Conservation (phyloP, 768 basidiomycete species). For the Psilocybe subaeruginosa region DNA sequence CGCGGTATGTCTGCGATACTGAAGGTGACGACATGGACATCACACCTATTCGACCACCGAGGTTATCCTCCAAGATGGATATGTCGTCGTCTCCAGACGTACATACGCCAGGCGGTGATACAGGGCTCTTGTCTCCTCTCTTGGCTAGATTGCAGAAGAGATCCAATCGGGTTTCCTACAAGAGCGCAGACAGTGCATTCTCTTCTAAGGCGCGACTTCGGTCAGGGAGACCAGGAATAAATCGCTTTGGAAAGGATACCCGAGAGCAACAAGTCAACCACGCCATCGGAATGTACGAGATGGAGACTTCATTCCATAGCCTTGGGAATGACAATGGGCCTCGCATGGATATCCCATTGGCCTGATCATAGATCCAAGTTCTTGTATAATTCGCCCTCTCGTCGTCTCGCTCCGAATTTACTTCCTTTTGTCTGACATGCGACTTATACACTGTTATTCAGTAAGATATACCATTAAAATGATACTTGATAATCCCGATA, state of each 20-base stretch:
- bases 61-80: not conserved
- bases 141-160: not conserved
- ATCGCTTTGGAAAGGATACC: not conserved
- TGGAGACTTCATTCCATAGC: not conserved
- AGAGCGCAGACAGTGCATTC: not conserved
- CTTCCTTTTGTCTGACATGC: no score
- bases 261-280: not conserved
- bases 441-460: no score
- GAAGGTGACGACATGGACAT: constrained; percentile 2
- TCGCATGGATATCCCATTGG: not conserved
- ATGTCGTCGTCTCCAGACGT: not conserved
- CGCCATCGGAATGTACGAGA: not conserved
- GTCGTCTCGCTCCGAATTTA: no score
- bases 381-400: not conserved
- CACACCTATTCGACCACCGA: constrained; percentile 1
- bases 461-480: no score
- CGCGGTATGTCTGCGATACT: constrained; percentile 5
- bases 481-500: no score
- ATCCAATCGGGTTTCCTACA: not conserved
- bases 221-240: not conserved
- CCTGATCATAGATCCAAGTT: not conserved
- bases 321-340: not conserved
- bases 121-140: not conserved
- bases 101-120: not conserved
- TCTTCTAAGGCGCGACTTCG: not conserved